Evolutionary conservation across 495 filamentous ascomycete species (phyloP).

Genomic region (Neurospora sp.): DNA sequence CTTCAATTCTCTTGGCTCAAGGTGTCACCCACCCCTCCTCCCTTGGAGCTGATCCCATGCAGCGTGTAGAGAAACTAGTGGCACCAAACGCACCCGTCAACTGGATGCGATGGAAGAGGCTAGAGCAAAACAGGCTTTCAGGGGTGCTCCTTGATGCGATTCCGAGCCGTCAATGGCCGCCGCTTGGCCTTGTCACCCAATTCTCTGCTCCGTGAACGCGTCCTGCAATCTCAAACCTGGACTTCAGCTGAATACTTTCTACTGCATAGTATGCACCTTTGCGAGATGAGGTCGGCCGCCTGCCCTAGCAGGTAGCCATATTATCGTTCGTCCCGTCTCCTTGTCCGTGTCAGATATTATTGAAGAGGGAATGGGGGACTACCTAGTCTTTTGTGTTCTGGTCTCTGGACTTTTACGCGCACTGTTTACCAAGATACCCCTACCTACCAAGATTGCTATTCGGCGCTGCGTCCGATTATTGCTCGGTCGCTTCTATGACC

Average conservation of each 20-base stretch:
- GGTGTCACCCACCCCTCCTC: conserved; percentile 1
- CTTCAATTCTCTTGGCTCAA: background rate
- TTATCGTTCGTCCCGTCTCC: background rate
- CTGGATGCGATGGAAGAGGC: conserved; percentile 10
- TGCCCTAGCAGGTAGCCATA: background rate
- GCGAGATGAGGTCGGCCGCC: conserved; percentile 3
- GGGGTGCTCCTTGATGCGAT: conserved; percentile 7
- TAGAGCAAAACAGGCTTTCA: conserved; percentile 14
- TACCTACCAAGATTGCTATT: background rate
- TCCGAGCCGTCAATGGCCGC: conserved; percentile 1
- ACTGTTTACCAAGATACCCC: background rate
- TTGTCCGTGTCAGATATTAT: background rate
- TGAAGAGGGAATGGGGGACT: background rate
- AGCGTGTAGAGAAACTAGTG: conserved; percentile 20
- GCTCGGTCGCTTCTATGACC: background rate
- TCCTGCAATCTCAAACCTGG: conserved; percentile 13
- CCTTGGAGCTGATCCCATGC: conserved; percentile 12
- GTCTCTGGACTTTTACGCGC: background rate
- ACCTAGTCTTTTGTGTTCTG: background rate
- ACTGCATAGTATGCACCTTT: conserved; percentile 3
- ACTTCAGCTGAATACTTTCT: conserved; percentile 11
- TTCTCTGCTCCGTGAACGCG: conserved; percentile 3
- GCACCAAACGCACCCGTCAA: conserved; percentile 8
- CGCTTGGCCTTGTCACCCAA: conserved; percentile 6
- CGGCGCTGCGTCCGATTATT: background rate